Percentiles rank a stretch among this genome's conserved stretches.
Conservation (phyloP, 306 rosid genomes). For the Arachis hypogaea region DNA sequence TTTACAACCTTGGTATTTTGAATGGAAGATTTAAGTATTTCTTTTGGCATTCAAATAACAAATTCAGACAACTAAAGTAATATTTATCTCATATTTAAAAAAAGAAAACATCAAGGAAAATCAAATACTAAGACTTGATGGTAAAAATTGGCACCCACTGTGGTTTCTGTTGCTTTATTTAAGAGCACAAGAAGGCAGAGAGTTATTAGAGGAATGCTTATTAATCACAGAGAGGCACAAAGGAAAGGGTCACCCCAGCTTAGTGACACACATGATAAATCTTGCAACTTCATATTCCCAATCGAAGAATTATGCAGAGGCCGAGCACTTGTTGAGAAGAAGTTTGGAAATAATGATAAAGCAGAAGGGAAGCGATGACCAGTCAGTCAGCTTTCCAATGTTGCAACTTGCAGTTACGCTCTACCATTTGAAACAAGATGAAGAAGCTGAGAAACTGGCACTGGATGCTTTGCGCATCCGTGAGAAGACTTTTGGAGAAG, state of each 20-base stretch:
- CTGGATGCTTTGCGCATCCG: conserved; percentile 73
- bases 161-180: conserved; percentile 32
- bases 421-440: conserved; percentile 70
- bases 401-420: conserved; percentile 86
- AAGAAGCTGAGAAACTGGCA: conserved; percentile 85
- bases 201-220: conserved; percentile 77
- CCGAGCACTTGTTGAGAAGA: conserved; percentile 74
- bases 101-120: background rate
- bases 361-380: conserved; percentile 64
- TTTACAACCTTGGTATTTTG: conserved; percentile 29
- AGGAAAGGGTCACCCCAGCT: conserved; percentile 79
- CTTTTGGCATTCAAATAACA: background rate
- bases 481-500: conserved; percentile 72
- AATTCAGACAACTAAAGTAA: no score
- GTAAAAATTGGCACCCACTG: conserved; percentile 28
- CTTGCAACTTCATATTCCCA: conserved; percentile 81
- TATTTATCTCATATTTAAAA: background rate
- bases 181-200: conserved; percentile 91
- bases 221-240: conserved; percentile 63
- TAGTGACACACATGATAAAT: conserved; percentile 70
- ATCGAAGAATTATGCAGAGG: conserved; percentile 71
- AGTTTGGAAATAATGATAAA: conserved; percentile 67
- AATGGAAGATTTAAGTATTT: conserved; percentile 10
- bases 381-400: conserved; percentile 81
- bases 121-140: conserved; percentile 1